These are phyloP conservation scores for Dothiorella sarmentorum DNA, from an alignment of 2,329 filamentous ascomycete genomes.

Conservation along the genomic window DNA sequence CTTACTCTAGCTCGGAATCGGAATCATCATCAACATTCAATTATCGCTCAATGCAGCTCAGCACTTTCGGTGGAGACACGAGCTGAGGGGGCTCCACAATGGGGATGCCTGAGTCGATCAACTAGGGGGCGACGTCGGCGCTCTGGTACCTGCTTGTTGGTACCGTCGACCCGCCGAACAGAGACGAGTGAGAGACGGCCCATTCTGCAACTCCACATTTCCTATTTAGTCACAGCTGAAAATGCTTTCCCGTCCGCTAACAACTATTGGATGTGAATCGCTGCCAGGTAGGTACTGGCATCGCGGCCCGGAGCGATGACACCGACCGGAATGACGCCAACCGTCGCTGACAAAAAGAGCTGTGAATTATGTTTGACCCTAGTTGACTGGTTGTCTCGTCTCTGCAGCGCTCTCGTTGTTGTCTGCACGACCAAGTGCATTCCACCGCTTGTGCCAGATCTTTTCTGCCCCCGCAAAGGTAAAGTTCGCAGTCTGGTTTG, in stretches of 20 bases:
- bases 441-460: no score
- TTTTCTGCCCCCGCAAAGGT: not conserved
- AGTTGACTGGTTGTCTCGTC: not conserved
- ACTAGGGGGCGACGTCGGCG: slow-evolving; percentile 4
- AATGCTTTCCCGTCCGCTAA: not conserved
- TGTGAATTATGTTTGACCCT: not conserved
- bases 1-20: not conserved
- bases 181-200: not conserved
- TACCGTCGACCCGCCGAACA: not conserved
- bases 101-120: slow-evolving; percentile 10
- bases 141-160: not conserved
- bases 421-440: not conserved
- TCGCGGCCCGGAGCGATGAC: not conserved
- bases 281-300: not conserved
- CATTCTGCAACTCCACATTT: not conserved
- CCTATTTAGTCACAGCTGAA: not conserved
- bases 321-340: not conserved
- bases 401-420: not conserved
- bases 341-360: not conserved
- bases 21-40: not conserved
- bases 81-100: not conserved
- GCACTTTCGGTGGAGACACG: slow-evolving; percentile 1
- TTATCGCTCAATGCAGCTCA: not conserved
- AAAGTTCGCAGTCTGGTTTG: not conserved
- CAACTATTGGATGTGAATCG: not conserved